Percentiles rank a stretch among this genome's conserved stretches.
Evolutionary conservation across 169 alveolate genomes (phyloP).

Genomic region (Nephromyces sp.): DNA sequence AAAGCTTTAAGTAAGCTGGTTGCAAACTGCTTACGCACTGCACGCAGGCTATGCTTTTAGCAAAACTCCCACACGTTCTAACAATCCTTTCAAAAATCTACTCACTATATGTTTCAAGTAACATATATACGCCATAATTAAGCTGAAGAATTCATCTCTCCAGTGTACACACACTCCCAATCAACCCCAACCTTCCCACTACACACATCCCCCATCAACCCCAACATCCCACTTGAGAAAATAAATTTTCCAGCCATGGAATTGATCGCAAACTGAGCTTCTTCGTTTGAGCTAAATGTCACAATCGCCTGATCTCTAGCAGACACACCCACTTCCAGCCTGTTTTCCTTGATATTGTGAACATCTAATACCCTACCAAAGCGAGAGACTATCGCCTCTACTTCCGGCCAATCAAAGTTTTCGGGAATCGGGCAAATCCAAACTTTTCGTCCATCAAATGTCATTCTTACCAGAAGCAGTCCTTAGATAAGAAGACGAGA

Average conservation of each 20-base stretch:
- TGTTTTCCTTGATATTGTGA: background rate
- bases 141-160: background rate
- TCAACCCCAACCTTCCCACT: too few species aligned
- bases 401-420: background rate
- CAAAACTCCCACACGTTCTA: too few species aligned
- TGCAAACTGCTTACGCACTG: too few species aligned
- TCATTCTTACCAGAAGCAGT: too few species aligned
- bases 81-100: background rate
- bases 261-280: constrained; percentile 9
- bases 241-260: constrained; percentile 1
- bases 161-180: background rate
- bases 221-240: background rate
- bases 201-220: background rate
- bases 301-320: background rate
- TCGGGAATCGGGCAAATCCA: background rate
- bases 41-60: too few species aligned
- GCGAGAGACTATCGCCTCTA: background rate
- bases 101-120: background rate
- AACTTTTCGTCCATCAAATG: too few species aligned
- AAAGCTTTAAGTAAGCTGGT: too few species aligned
- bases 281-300: background rate
- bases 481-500: too few species aligned
- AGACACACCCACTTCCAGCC: too few species aligned
- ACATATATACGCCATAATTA: background rate
- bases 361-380: background rate